Evolutionary conservation across 2,329 filamentous ascomycete genomes (phyloP), one percentile per base, ranked within the genome.

Genomic region (Alternaria metachromatica): DNA sequence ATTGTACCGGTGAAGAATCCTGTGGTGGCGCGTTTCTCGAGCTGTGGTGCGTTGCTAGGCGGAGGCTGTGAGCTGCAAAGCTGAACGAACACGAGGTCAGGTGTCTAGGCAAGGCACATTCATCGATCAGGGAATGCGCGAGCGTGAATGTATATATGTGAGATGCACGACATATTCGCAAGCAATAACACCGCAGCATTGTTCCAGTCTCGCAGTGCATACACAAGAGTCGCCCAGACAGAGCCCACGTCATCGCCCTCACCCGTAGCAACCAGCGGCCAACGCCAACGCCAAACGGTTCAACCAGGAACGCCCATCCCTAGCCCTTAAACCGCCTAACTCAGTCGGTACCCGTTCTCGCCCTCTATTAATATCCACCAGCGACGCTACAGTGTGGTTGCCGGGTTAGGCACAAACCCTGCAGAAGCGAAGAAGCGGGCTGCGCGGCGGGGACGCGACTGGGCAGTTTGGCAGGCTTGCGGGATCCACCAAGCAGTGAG

Each of bases 401-500:
- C 61, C 58, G 25, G 61, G 61, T 55, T 63, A 55, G 56, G 53
- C 26, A 55, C 46, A 41, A 63, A 41, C 50, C 61, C 61, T 59
- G 53, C 49, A 49, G 28, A 60, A 46, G 54, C 41, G 59, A 56
- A 41, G 56, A n/a, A 43, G 46, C 43, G 55, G 54, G 46, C 41
- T 37, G 60, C 48, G 60, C 41, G 49, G 62, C 50, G 59, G 61
- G 57, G 50, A 63, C 60, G 58, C 62, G 61, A 64, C 60, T 53
- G 50, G 30, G 53, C 33, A 43, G 45, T 43, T 43, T 43, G 37
- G 55, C 60, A 63, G 54, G 23, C 48, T 23, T 20, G 28, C 53
- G 41, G 53, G 49, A 55, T 65, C 51, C 58, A 46, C 62, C 58
- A 57, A 65, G 62, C 62, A 53, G 49, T 65, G 62, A 64, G 64